Base-by-base conservation (phyloP, 805 yeast genomes). In the Cyberlindnera xishuangbannaensis region DNA sequence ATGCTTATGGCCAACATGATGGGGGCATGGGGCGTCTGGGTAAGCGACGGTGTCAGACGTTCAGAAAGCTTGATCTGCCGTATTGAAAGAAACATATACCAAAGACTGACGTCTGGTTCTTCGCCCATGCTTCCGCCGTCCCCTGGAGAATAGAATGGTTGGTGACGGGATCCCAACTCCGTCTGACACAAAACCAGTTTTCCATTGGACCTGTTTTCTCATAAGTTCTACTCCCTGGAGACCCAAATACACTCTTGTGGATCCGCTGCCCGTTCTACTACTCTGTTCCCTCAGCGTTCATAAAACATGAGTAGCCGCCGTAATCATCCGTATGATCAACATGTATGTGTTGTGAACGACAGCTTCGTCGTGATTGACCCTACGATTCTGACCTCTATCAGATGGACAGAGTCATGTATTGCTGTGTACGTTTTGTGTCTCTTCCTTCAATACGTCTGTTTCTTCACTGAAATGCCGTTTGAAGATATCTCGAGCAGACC, bases 1-100 rank as follows among this genome's bases (percentile, higher is more conserved):
- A 72, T 92, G 34, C 60, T 88, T 33, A 83, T 92, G 95, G 96
- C 97, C 14, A 90, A 92, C 49, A 66, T 78, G 67, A 86, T 90
- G 95, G 95, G 95, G 0, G 66, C 92, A 0, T 73, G 76, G 58
- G 83, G 90, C 0, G 67, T 86, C 4, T 92, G 97, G 96, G 52
- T 92, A 2, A 64, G 71, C 32, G 77, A 77, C 16, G 97, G 97
- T 4, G 95, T 87, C 5, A 62, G 61, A 36, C 56, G 62, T 27
- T 70, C 82, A 1, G 56, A 65, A 17, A 68, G 71, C 35, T 27
- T 67, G 11, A 67, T 78, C 26, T 77, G 80, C 18, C 59, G 61
- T 10, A 31, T 73, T 10, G 88, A 81, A 49, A 59, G 85, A 33
- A 35, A 25, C 15, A 23, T 55, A 1, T 49, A 46, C 25, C 16